Conservation (phyloP, 2,329 filamentous ascomycete genomes). For the Akanthomyces dipterigenus region DNA sequence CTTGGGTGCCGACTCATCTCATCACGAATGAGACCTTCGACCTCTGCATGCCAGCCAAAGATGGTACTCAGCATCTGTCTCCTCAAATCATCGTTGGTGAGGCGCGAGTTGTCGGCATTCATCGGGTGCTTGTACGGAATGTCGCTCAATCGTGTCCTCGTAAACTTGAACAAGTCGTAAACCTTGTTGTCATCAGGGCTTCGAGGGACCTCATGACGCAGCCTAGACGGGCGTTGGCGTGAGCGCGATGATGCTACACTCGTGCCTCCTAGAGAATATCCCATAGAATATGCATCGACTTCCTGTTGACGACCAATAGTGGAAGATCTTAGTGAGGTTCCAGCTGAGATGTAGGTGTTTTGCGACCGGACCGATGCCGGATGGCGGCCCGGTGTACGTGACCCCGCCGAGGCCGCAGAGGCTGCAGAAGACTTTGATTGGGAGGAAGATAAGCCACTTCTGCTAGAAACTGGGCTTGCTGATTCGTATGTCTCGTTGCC, state of each 20-base stretch:
- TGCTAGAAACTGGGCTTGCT: conserved; percentile 59
- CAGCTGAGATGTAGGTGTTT: conserved; percentile 62
- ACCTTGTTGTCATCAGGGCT: conserved; percentile 63
- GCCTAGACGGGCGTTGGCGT: conserved; percentile 53
- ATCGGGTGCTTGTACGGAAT: conserved; percentile 71
- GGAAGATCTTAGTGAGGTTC: conserved; percentile 39
- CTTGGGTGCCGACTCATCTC: conserved; percentile 69
- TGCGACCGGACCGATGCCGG: conserved; percentile 49
- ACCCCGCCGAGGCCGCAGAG: conserved; percentile 33
- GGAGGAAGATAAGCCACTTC: conserved; percentile 52
- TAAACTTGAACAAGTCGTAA: conserved; percentile 80
- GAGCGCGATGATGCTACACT: conserved; percentile 42
- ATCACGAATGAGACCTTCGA: conserved; percentile 73
- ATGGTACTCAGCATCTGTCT: conserved; percentile 88
- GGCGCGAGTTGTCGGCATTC: conserved; percentile 46
- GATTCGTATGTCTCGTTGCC: conserved; percentile 58
- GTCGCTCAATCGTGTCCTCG: conserved; percentile 71
- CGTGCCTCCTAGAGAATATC: conserved; percentile 30
- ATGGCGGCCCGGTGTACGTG: conserved; percentile 43
- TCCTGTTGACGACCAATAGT: conserved; percentile 25
- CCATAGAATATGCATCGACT: conserved; percentile 49
- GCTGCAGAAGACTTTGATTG: conserved; percentile 42
- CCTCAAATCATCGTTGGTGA: conserved; percentile 74
- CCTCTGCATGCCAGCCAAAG: conserved; percentile 89
- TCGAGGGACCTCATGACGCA: conserved; percentile 72